These are phyloP conservation scores for Scheffersomyces ergatensis DNA, from an alignment of 805 yeast species.

Conservation along the genomic window DNA sequence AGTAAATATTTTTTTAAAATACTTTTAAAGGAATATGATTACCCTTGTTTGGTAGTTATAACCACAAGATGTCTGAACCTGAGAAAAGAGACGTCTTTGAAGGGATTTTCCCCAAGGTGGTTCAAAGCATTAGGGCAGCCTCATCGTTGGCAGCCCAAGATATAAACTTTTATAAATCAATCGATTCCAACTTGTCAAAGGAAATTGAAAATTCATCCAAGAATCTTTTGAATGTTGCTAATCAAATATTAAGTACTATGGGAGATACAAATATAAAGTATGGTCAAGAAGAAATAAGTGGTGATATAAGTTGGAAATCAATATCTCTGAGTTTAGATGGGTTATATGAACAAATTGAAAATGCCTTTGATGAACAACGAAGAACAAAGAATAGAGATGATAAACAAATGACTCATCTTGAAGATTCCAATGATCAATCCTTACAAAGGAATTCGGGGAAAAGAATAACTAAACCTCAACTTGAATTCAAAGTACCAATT, in stretches of 20 bases:
- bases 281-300: slow-evolving; percentile 43
- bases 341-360: slow-evolving; percentile 74
- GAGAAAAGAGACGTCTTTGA: slow-evolving; percentile 2
- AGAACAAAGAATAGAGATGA: slow-evolving; percentile 8
- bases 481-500: slow-evolving; percentile 50
- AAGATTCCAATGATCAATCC: slow-evolving; percentile 31
- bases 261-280: slow-evolving; percentile 13
- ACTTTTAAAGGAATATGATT: too few species aligned
- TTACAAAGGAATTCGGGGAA: slow-evolving; percentile 11
- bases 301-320: slow-evolving; percentile 54
- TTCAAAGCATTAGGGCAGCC: slow-evolving; percentile 61
- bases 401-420: slow-evolving; percentile 45
- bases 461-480: slow-evolving; percentile 66
- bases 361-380: slow-evolving; percentile 51
- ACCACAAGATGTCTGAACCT: not conserved
- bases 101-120: slow-evolving; percentile 43
- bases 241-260: slow-evolving; percentile 34
- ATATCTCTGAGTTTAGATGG: slow-evolving; percentile 64
- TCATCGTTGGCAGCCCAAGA: slow-evolving; percentile 75
- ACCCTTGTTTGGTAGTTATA: not conserved
- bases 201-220: slow-evolving; percentile 40
- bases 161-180: slow-evolving; percentile 66
- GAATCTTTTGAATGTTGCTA: slow-evolving; percentile 44
- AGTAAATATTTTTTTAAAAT: too few species aligned
- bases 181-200: slow-evolving; percentile 48